These are phyloP conservation scores for Zangia roseola DNA, from an alignment of 768 basidiomycete species.

Conservation along the genomic window DNA sequence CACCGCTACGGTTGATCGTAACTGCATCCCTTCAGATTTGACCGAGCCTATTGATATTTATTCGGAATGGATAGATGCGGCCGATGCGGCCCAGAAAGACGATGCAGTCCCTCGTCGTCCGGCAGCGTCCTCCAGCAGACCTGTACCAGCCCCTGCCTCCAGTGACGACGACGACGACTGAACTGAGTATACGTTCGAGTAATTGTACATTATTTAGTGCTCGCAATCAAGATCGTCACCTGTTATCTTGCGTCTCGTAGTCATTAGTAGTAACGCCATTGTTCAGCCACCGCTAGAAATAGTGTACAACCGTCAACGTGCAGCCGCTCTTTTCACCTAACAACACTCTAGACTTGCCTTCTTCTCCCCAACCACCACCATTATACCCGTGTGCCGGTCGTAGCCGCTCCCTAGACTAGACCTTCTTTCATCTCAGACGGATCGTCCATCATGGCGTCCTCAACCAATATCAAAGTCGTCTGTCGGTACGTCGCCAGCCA, in stretches of 20 bases:
- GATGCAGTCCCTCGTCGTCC: conserved; percentile 52
- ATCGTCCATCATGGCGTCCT: conserved; percentile 60
- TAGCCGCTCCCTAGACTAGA: conserved; percentile 10
- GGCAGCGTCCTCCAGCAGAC: conserved; percentile 49
- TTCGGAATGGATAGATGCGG: conserved; percentile 90
- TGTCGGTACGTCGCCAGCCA: conserved; percentile 75
- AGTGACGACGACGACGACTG: conserved; percentile 50
- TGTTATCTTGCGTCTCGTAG: not conserved
- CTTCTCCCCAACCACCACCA: not conserved
- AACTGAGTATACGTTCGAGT: conserved; percentile 1
- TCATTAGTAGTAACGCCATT: conserved; percentile 3
- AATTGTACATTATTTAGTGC: conserved; percentile 25
- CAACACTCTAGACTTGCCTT: conserved; percentile 7
- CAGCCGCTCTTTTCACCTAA: conserved; percentile 22
- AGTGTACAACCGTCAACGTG: conserved; percentile 2
- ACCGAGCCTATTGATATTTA: conserved; percentile 89
- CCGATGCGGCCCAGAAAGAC: conserved; percentile 75
- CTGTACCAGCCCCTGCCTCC: conserved; percentile 33
- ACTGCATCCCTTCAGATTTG: conserved; percentile 54
- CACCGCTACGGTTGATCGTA: conserved; percentile 10
- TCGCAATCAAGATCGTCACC: conserved; percentile 5
- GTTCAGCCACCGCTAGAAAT: conserved; percentile 33
- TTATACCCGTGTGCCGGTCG: conserved; percentile 20
- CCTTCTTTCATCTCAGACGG: conserved; percentile 17
- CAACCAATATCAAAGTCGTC: conserved; percentile 96